phyloP scores from a whole-genome alignment of 176 grass and related monocot species.

The Zea mays region DNA sequence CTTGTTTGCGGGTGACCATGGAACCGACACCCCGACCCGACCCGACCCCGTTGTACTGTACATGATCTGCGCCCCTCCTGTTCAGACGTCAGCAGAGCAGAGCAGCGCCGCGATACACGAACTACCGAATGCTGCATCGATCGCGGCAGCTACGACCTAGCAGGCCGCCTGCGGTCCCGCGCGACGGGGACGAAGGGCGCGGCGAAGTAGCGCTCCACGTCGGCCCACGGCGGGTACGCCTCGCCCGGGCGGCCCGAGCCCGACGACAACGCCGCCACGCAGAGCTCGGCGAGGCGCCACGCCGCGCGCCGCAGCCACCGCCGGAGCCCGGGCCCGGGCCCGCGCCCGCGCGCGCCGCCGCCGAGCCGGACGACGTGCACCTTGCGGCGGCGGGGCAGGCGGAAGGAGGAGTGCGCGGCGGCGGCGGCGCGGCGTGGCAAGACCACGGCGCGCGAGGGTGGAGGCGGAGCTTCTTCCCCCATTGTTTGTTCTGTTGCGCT shows the following conservation, averaged over 20 bases:
- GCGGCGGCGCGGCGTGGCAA: not conserved
- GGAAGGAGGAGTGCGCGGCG: constrained; percentile 9
- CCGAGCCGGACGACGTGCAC: constrained; percentile 57
- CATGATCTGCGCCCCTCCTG: too few species aligned
- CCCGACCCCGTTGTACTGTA: too few species aligned
- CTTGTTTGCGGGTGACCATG: too few species aligned
- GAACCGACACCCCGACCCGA: too few species aligned
- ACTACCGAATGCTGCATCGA: too few species aligned
- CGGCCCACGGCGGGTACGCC: constrained; percentile 23
- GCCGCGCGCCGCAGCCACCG: constrained; percentile 39
- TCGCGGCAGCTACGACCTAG: too few species aligned
- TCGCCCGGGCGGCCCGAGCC: constrained; percentile 4
- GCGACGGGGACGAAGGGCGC: constrained; percentile 56
- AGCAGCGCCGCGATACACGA: too few species aligned
- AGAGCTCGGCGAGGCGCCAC: constrained; percentile 43
- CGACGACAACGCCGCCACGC: constrained; percentile 39
- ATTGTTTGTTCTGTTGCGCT: constrained; percentile 15
- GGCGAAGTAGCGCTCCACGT: constrained; percentile 47
- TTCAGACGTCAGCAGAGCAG: too few species aligned
- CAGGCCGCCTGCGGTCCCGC: not conserved
- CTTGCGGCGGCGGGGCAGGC: constrained; percentile 42
- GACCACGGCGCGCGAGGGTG: constrained; percentile 9
- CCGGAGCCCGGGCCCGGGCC: constrained; percentile 23
- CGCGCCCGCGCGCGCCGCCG: not conserved
- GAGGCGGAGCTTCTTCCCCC: constrained; percentile 28